Evolutionary conservation across 495 filamentous ascomycete genomes (phyloP), one percentile per base, ranked within the genome.

Genomic region (Xylaria sp.): DNA sequence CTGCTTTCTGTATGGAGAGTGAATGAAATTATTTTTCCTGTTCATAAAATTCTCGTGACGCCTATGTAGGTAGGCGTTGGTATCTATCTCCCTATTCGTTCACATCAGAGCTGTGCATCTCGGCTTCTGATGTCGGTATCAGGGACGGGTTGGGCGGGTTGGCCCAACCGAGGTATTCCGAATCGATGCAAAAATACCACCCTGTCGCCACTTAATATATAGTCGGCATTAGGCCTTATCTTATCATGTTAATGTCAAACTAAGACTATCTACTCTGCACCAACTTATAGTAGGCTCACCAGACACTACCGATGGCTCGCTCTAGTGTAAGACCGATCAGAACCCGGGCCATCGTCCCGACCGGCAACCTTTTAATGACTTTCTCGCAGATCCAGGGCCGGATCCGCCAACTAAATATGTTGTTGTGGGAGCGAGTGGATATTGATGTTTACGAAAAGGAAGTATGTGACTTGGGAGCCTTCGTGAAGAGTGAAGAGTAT

Each of bases 341-440:
- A 37, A 59, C 57, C n/a, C 57, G 57, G 29, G 33, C 57, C 57
- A 55, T 59, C 57, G 14, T 59, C 26, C 55, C 55, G 55, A 59
- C 55, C 55, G 29, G 57, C 57, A 59, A 59, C 31, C 52, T 37
- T 59, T 11, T 37, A 59, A 19, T 21, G 33, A 33, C 15, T 29
- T 31, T 24, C 52, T 17, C 15, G 26, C 12, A 55, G 52, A 31
- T 15, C 12, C 9, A 55, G 11, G 46, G 19, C n/a, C 19, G 46
- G 52, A 17, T 3, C 52, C 52, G 52, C 26, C 14, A 31, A 29
- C 26, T 55, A 31, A 12, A 19, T 14, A 14, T n/a, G n/a, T n/a
- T n/a, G n/a, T n/a, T n/a, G n/a, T n/a, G n/a, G n/a, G n/a, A n/a
- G n/a, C n/a, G n/a, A n/a, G n/a, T n/a, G n/a, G n/a, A n/a, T n/a